A percentile compares a stretch with the other conserved stretches of the same genome.
Evolutionary conservation across 192 early-diverging fungal genomes (phyloP).

Genomic region (Ambispora gerdemannii): DNA sequence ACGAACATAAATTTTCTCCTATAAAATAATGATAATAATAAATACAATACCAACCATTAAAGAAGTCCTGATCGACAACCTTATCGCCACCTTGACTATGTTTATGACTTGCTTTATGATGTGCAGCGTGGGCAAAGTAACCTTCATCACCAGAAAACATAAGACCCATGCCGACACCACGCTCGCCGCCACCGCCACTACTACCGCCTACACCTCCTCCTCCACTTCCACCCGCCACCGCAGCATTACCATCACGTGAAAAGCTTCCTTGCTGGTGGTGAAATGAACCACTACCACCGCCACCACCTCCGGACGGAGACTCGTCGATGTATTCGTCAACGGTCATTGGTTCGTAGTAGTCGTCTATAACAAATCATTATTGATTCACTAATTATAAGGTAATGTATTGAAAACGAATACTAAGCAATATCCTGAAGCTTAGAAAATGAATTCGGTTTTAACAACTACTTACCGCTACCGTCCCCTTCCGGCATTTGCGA

Average conservation of each 20-base stretch:
- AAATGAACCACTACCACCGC: slow-evolving; percentile 6
- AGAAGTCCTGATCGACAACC: slow-evolving; percentile 25
- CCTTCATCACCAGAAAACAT: slow-evolving; percentile 3
- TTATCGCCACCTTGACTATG: slow-evolving; percentile 27
- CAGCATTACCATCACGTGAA: background rate
- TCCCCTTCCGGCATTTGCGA: slow-evolving; percentile 27
- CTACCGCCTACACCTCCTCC: background rate
- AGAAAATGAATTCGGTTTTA: background rate
- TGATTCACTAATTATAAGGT: background rate
- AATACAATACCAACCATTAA: slow-evolving; percentile 13
- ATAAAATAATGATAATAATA: background rate
- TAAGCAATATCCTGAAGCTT: background rate
- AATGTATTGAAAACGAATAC: background rate
- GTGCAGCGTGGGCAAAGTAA: slow-evolving; percentile 13
- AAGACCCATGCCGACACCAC: background rate
- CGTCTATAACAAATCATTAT: too few relatives aligned
- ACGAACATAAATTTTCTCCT: background rate
- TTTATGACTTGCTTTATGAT: slow-evolving; percentile 26
- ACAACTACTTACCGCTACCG: slow-evolving; percentile 1
- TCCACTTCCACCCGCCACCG: background rate
- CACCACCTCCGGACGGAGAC: background rate
- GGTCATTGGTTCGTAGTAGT: slow-evolving; percentile 26
- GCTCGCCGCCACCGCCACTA: background rate
- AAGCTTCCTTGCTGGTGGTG: background rate
- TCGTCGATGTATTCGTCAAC: slow-evolving; percentile 29